Evolutionary conservation across 202 grass and related monocot genomes (phyloP).

Genomic region (Dendrocalamus latiflorus): DNA sequence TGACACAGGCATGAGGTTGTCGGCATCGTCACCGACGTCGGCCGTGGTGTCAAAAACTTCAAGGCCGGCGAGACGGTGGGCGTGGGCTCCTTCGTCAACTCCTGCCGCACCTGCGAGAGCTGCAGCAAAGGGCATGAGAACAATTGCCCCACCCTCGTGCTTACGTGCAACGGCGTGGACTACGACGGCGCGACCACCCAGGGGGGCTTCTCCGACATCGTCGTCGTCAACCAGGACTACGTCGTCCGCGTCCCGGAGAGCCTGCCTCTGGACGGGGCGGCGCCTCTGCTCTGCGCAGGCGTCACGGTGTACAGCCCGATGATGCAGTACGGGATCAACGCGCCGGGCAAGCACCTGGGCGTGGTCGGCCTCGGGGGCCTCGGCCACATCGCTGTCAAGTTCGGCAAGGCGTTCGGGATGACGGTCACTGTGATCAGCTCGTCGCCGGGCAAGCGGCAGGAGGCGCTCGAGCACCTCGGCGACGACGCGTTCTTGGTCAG

Average conservation of each 20-base stretch:
- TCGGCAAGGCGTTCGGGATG: conserved; percentile 51
- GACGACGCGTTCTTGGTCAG: conserved; percentile 41
- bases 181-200: conserved; percentile 23
- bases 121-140: conserved; percentile 37
- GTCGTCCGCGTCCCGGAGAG: conserved; percentile 14
- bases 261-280: no score
- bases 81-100: conserved; percentile 32
- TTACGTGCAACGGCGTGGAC: conserved; percentile 22
- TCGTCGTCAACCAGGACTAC: conserved; percentile 34
- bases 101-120: conserved; percentile 40
- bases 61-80: conserved; percentile 40
- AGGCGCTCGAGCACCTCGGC: conserved; percentile 30
- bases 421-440: conserved; percentile 48
- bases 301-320: conserved; percentile 46
- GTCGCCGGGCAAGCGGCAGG: conserved; percentile 33
- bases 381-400: conserved; percentile 46
- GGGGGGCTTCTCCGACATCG: conserved; percentile 38
- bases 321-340: conserved; percentile 32
- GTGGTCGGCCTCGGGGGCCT: conserved; percentile 46
- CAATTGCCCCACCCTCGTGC: conserved; percentile 22
- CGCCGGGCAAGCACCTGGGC: conserved; percentile 39
- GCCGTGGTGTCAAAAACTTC: conserved; percentile 9
- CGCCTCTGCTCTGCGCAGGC: conserved; percentile 49
- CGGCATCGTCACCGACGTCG: conserved; percentile 36
- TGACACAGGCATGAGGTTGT: no score